These are phyloP conservation scores for Anthostomella pinea DNA, from an alignment of 2,329 filamentous ascomycete species.

Conservation along the genomic window DNA sequence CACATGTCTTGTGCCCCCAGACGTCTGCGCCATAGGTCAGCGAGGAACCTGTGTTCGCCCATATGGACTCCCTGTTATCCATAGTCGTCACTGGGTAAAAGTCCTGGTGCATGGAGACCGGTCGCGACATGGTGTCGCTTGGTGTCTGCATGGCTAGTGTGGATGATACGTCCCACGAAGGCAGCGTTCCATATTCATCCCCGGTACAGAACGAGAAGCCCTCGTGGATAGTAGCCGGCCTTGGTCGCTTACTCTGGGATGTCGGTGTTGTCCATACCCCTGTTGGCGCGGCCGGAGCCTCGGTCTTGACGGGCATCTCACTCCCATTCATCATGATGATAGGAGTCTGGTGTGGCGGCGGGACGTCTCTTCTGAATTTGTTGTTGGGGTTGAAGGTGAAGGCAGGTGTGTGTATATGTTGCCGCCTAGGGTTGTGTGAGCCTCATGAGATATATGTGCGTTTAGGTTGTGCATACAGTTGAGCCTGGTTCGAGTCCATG, in stretches of 20 bases:
- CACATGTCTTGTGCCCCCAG: slow-evolving; percentile 56
- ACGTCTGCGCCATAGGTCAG: slow-evolving; percentile 35
- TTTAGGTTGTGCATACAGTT: slow-evolving; percentile 45
- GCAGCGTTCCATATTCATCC: slow-evolving; percentile 50
- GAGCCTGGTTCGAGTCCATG: slow-evolving; percentile 52
- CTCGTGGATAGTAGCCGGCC: slow-evolving; percentile 60
- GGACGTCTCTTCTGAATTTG: slow-evolving; percentile 45
- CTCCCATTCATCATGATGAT: slow-evolving; percentile 50
- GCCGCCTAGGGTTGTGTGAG: slow-evolving; percentile 44
- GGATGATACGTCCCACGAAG: slow-evolving; percentile 55
- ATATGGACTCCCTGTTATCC: slow-evolving; percentile 45
- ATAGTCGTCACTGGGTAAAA: slow-evolving; percentile 50
- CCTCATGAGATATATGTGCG: slow-evolving; percentile 14
- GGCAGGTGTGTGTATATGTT: slow-evolving; percentile 47
- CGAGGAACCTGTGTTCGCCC: slow-evolving; percentile 6
- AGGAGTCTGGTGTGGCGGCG: slow-evolving; percentile 40
- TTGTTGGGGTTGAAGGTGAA: slow-evolving; percentile 49
- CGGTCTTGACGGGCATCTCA: slow-evolving; percentile 47
- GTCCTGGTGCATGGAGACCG: slow-evolving; percentile 57
- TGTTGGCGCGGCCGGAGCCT: slow-evolving; percentile 44
- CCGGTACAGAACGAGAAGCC: slow-evolving; percentile 58
- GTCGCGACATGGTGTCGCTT: slow-evolving; percentile 51
- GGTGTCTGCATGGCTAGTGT: slow-evolving; percentile 50
- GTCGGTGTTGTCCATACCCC: slow-evolving; percentile 56
- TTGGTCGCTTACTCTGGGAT: slow-evolving; percentile 48